Base-by-base conservation (phyloP, 2,329 filamentous ascomycete species). In the Chaetothyriales sp. region DNA sequence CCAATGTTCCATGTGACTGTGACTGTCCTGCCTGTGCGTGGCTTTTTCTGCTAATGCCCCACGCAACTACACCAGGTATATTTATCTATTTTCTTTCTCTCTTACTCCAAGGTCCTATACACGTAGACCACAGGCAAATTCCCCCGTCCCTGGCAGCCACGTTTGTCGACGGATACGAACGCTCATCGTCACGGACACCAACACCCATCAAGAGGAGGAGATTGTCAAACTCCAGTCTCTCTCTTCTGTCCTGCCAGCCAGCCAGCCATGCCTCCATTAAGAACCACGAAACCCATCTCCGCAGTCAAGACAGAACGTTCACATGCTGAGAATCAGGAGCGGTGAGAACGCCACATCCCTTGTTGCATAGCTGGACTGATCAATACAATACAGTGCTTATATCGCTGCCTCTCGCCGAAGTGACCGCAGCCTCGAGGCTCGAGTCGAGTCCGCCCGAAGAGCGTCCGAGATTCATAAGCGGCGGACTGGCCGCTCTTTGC, bases 401-500 rank as follows among this genome's bases (percentile, higher is more conserved):
- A 92, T 95, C 59, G 89, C 89, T 10, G 89, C 89, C 2, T 95
- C 90, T 5, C 75, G 89, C 57, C 77, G 90, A 57, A 84, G 84
- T 60, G 90, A 95, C 62, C 80, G 89, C 49, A 90, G 84, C 62
- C 70, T 95, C 15, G 88, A 95, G 66, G 88, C 88, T 12, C 80
- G 89, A 22, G 77, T 95, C 18, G 85, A 94, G 64, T 95, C 89
- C 2, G 89, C 90, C 12, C 77, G 80, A 48, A 79, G 86, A 67
- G 89, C 89, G 5, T 95, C 89, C n/a, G 81, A 87, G 61, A 86
- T 95, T 39, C 89, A 95, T 73, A 87, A 88, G 70, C 78, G 82
- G 64, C 80, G 88, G 18, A 95, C 89, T 0, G 90, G 89, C 42
- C 84, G 87, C 59, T 80, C 77, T 1, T 75, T 95, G 53, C 81